Conservation (phyloP, 1,284 basidiomycete genomes). For the Pulveroboletus sp. region DNA sequence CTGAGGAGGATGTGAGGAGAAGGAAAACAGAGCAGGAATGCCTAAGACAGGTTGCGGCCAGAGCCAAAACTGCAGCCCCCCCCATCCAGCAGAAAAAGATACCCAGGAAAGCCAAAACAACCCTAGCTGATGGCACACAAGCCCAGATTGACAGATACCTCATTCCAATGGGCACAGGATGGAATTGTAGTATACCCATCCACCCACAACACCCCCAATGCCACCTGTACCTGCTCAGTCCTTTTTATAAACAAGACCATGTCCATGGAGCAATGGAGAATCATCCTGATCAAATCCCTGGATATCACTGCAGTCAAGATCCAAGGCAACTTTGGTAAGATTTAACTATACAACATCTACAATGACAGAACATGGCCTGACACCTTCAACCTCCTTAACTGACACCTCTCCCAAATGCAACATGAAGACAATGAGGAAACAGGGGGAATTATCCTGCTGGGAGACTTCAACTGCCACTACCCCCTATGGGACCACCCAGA, state of each 20-base stretch:
- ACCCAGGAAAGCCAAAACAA: too few relatives aligned
- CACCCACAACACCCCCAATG: neutral
- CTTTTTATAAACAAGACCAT: neutral
- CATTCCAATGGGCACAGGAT: too few relatives aligned
- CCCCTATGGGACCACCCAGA: neutral
- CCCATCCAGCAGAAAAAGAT: too few relatives aligned
- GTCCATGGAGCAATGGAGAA: neutral
- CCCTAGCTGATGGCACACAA: too few relatives aligned
- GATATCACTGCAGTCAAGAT: neutral
- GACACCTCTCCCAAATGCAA: neutral
- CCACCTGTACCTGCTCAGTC: neutral
- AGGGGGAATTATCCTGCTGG: neutral
- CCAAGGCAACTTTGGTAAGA: neutral
- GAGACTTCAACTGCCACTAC: neutral
- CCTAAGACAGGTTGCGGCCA: too few relatives aligned
- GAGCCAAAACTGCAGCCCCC: too few relatives aligned
- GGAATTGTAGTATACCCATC: neutral
- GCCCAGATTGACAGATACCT: too few relatives aligned
- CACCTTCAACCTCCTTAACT: neutral
- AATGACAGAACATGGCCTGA: neutral
- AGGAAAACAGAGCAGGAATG: too few relatives aligned
- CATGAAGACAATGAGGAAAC: too few relatives aligned
- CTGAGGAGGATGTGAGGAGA: too few relatives aligned
- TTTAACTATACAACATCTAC: neutral
- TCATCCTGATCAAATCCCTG: neutral